Percentiles rank a stretch among this genome's conserved stretches.
These are phyloP conservation scores for Elsinoe fawcettii DNA, from an alignment of 2,329 filamentous ascomycete genomes.

Conservation along the genomic window DNA sequence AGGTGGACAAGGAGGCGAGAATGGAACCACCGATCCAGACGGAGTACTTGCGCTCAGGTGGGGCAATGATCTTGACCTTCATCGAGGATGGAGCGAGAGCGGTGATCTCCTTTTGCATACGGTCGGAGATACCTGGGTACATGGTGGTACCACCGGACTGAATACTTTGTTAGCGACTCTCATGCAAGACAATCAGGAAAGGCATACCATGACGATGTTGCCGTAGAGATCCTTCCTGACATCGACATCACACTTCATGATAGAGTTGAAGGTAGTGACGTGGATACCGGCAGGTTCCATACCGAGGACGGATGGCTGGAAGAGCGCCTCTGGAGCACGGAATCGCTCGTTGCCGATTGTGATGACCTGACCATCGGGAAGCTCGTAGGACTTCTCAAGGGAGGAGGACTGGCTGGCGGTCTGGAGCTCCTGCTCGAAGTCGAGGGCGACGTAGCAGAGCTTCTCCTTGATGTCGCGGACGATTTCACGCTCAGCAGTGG, in stretches of 20 bases:
- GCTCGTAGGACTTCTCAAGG: constrained; percentile 99
- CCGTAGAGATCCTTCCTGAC: constrained; percentile 99
- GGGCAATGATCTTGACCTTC: constrained; percentile 99
- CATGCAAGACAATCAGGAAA: too few species aligned
- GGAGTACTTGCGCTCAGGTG: constrained; percentile 99
- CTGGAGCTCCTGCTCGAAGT: constrained; percentile 99
- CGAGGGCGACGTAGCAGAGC: constrained; percentile 99
- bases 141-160: constrained; percentile 99
- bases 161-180: too few species aligned
- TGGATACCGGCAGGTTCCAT: constrained; percentile 98
- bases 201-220: constrained; percentile 98
- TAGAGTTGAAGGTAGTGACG: constrained; percentile 99
- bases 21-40: constrained; percentile 99
- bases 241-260: constrained; percentile 99
- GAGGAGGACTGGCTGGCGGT: constrained; percentile 97
- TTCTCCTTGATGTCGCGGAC: constrained; percentile 99
- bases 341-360: constrained; percentile 99
- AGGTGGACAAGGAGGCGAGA: constrained; percentile 96
- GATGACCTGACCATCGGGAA: constrained; percentile 99
- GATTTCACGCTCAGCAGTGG: constrained; percentile 99
- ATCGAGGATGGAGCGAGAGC: constrained; percentile 98
- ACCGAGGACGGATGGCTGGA: constrained; percentile 97
- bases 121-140: constrained; percentile 99
- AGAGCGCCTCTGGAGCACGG: constrained; percentile 98
- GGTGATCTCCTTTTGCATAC: constrained; percentile 99